Conservation (phyloP, 2,329 filamentous ascomycete species). For the Cladophialophora bantiana region DNA sequence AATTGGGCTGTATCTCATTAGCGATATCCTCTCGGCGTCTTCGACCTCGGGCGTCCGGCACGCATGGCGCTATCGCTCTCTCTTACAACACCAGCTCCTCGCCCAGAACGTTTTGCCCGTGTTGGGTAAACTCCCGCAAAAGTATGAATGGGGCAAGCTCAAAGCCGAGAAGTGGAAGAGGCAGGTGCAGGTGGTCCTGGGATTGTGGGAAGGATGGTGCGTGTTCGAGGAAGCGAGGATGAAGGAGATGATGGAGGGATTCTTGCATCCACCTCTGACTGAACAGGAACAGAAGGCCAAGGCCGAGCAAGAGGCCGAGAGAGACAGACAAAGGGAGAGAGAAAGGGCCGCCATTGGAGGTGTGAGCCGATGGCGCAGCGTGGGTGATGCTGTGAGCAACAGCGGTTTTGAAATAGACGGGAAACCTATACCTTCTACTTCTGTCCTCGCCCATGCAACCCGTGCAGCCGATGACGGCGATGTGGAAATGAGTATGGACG, state of each 20-base stretch:
- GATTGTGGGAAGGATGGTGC: conserved; percentile 71
- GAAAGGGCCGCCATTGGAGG: conserved; percentile 19
- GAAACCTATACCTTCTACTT: conserved; percentile 10
- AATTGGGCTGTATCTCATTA: conserved; percentile 80
- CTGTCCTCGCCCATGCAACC: conserved; percentile 23
- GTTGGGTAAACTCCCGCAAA: conserved; percentile 75
- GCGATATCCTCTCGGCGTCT: conserved; percentile 80
- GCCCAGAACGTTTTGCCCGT: conserved; percentile 72
- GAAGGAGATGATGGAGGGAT: conserved; percentile 72
- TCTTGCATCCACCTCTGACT: conserved; percentile 72
- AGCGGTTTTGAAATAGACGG: neutral
- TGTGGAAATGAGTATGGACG: conserved; percentile 47
- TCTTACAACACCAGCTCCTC: conserved; percentile 70
- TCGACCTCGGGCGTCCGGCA: conserved; percentile 78
- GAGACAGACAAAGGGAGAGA: conserved; percentile 51
- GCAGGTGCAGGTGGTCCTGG: conserved; percentile 72
- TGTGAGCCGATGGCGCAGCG: conserved; percentile 32
- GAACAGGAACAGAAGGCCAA: conserved; percentile 50
- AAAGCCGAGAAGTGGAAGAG: conserved; percentile 85
- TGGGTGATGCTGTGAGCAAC: conserved; percentile 19
- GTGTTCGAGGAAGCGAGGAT: conserved; percentile 77
- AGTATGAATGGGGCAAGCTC: conserved; percentile 78
- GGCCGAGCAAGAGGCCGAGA: conserved; percentile 46
- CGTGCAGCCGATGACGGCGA: conserved; percentile 33
- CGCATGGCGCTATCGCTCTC: conserved; percentile 83